Evolutionary conservation across 352 stramenopile genomes (phyloP), one percentile per base, ranked within the genome.

Genomic region (Phytopythium aichiense): DNA sequence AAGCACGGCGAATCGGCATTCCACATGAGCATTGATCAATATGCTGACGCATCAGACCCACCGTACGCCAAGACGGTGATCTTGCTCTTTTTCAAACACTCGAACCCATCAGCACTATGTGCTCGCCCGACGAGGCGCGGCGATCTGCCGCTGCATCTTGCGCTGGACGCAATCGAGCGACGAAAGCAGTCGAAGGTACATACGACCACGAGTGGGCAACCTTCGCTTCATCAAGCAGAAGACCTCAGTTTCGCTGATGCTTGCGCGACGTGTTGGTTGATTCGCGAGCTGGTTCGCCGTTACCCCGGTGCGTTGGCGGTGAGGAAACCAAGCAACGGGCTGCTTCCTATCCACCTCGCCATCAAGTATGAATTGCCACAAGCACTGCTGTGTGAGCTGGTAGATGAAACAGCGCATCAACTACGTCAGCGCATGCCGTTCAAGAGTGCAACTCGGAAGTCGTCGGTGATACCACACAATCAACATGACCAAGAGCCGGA

Each of bases 61-160:
- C 4, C 54, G 42, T 77, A 77, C 30, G 68, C 71, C 28, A 77
- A 64, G 58, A 77, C 67, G 30, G 64, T 73, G 0, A 52, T 89
- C 9, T 40, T 75, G n/a, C 59, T 77, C 11, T 74, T 88, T 38
- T 64, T 85, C 9, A 77, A 72, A 25, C 61, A 68, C 52, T 73
- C 71, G 56, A 38, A 77, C 22, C 40, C 58, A 1, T 6, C 18
- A 7, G 31, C 35, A 35, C 43, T 87, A 11, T 87, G 76, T 42
- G 62, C 52, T 2, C 69, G 59, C 18, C n/a, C 64, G 16, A 85
- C 67, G 5, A 71, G 66, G n/a, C n/a, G 69, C 4, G 77, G 78
- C 22, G 70, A 88, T 56, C 48, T 88, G 16, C 70, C 80, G 16
- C 56, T 89, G 15, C 80, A 88, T 28, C 64, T 88, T 6, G 76